Evolutionary conservation across 352 stramenopile species (phyloP).

Genomic region (Globisporangium splendens): DNA sequence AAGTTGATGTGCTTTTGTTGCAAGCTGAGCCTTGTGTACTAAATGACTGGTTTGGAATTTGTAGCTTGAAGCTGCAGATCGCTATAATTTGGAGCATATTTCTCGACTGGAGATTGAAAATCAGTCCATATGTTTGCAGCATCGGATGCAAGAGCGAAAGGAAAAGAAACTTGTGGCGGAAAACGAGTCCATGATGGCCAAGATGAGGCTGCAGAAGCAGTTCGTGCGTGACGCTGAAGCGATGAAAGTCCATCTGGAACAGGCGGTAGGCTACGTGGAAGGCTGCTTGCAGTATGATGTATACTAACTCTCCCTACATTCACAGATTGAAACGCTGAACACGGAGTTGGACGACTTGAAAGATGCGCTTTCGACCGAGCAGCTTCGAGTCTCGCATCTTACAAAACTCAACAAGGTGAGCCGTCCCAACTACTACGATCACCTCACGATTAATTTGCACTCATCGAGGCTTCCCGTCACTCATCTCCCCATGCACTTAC

Average conservation of each 20-base stretch:
- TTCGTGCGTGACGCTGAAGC: conserved; percentile 7
- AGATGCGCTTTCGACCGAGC: conserved; percentile 28
- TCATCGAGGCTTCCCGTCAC: neutral
- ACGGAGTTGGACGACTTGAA: conserved; percentile 34
- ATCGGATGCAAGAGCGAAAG: conserved; percentile 18
- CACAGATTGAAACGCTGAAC: conserved; percentile 22
- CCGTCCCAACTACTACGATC: neutral
- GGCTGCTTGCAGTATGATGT: neutral
- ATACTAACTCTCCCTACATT: neutral
- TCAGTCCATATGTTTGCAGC: conserved; percentile 29
- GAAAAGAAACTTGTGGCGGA: conserved; percentile 23
- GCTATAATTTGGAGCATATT: conserved; percentile 36
- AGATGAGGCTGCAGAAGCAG: conserved; percentile 15
- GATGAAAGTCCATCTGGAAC: conserved; percentile 18
- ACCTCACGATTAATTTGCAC: neutral
- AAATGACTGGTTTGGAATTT: neutral
- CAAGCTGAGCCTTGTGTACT: neutral
- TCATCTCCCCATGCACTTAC: neutral
- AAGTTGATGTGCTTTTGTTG: neutral
- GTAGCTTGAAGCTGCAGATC: conserved; percentile 25
- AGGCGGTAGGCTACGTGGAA: conserved; percentile 14
- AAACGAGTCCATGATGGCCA: conserved; percentile 14
- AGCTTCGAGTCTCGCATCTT: conserved; percentile 29
- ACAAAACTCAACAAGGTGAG: conserved; percentile 25
- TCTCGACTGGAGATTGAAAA: conserved; percentile 39